Conservation (phyloP, 345 rosid species). For the Viola odorata region DNA sequence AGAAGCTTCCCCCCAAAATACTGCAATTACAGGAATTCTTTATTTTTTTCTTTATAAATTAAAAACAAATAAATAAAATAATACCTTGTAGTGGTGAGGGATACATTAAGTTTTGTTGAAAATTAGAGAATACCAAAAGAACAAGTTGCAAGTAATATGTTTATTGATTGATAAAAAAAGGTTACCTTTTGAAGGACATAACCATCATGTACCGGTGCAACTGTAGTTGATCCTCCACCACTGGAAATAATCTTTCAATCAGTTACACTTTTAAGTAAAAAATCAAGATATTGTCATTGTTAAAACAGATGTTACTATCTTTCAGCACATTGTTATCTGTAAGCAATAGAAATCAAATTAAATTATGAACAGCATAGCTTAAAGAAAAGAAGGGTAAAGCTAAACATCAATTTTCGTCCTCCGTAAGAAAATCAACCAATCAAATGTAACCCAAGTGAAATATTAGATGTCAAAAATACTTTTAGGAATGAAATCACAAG, state of each 20-base stretch:
- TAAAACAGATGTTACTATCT: not conserved
- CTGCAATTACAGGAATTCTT: too few species aligned
- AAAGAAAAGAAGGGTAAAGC: not conserved
- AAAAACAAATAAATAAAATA: too few species aligned
- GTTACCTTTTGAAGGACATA: slow-evolving; percentile 95
- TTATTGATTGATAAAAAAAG: not conserved
- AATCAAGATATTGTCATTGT: not conserved
- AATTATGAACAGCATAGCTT: not conserved
- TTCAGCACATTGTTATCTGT: not conserved
- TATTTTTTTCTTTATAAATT: too few species aligned
- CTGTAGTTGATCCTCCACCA: slow-evolving; percentile 97
- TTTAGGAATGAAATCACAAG: not conserved
- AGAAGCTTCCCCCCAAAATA: too few species aligned
- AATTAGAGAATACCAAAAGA: not conserved
- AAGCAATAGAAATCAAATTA: not conserved
- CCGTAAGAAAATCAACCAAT: too few species aligned
- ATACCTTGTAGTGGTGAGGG: too few species aligned
- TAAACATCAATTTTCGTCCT: not conserved
- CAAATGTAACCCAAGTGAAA: not conserved
- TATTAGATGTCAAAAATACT: not conserved
- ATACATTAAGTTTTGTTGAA: not conserved
- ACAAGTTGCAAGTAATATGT: not conserved
- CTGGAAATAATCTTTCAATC: slow-evolving; percentile 31
- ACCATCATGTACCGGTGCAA: slow-evolving; percentile 96
- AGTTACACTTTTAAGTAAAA: not conserved